Percentiles rank a stretch among this genome's conserved stretches.
phyloP scores from a whole-genome alignment of 768 basidiomycete genomes.

The Leccinum olivaceopallidum region DNA sequence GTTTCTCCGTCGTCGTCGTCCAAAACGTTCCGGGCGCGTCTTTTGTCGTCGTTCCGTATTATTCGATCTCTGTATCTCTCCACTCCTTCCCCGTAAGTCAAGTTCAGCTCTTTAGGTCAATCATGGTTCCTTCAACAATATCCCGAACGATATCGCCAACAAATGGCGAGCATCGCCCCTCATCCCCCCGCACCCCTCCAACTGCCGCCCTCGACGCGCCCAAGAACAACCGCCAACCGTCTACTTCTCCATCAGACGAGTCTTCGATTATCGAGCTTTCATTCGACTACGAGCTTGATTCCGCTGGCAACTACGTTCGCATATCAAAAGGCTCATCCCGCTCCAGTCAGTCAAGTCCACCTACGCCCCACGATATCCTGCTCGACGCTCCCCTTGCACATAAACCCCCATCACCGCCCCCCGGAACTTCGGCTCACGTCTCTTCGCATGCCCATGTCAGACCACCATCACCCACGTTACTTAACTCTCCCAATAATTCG shows the following conservation, averaged over 20 bases:
- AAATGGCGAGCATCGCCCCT: conserved; percentile 31
- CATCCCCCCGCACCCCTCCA: conserved; percentile 34
- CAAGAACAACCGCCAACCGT: conserved; percentile 34
- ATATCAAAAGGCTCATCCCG: conserved; percentile 44
- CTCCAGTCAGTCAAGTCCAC: conserved; percentile 39
- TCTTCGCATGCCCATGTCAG: conserved; percentile 24
- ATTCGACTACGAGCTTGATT: conserved; percentile 47
- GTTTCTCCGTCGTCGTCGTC: conserved; percentile 20
- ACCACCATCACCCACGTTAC: conserved; percentile 36
- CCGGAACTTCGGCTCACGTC: conserved; percentile 19
- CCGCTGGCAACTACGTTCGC: conserved; percentile 46
- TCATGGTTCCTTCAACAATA: conserved; percentile 20
- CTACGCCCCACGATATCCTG: conserved; percentile 40
- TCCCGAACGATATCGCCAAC: conserved; percentile 31
- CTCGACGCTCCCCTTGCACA: conserved; percentile 26
- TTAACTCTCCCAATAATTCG: conserved; percentile 40
- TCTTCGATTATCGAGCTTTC: conserved; percentile 49
- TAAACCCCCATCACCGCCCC: conserved; percentile 29
- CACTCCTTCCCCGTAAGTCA: conserved; percentile 11
- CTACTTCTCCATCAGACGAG: conserved; percentile 44
- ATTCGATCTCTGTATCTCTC: neutral
- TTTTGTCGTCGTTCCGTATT: conserved; percentile 3
- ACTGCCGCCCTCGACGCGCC: conserved; percentile 29
- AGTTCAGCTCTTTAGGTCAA: conserved; percentile 13
- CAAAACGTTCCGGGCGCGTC: conserved; percentile 19